Evolutionary conservation across 768 basidiomycete genomes (phyloP), one percentile per base, ranked within the genome.

Genomic region (Lentinula guzmanii): DNA sequence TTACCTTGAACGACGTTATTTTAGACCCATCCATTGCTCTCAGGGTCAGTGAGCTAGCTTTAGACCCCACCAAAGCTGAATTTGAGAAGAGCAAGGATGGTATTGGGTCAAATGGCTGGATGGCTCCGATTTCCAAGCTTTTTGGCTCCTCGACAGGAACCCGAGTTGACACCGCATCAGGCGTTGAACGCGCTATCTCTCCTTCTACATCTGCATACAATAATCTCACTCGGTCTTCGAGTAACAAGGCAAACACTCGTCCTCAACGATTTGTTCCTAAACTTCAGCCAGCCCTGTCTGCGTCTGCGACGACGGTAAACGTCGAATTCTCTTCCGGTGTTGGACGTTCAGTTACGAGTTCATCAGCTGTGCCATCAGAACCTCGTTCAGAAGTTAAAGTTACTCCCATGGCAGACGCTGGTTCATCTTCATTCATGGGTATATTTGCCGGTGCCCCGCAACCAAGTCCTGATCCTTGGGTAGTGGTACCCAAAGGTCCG

Each of bases 371-470:
- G 5, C 15, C 52, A 37, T 15, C 52, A 18, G 35, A n/a, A 31
- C 52, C 31, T 28, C n/a, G 42, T 48, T 21, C 21, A 18, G 48
- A 35, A 4, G n/a, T 4, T 24, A 21, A 5, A 41, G 24, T 18
- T 33, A 16, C 43, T 43, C 3, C 45, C 21, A 28, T 16, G 2
- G 21, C 35, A 9, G 50, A 33, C 21, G n/a, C 39, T 33, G 35
- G 41, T 28, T 46, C 35, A 21, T 58, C 55, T 50, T 52, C 50
- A 15, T 75, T 95, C 31, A 90, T 92, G 83, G 87, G 85, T 37
- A 97, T 99, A 64, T 98, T 98, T 67, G 96, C 94, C 0, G 96
- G 96, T 41, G 94, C 93, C 2, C 87, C 89, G 31, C 71, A 73
- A 34, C 71, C 74, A 33, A 64, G 74, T 10, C 72, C 76, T 24